phyloP scores from a whole-genome alignment of 2,329 filamentous ascomycete species.

The Fusarium tanahbumbuense region DNA sequence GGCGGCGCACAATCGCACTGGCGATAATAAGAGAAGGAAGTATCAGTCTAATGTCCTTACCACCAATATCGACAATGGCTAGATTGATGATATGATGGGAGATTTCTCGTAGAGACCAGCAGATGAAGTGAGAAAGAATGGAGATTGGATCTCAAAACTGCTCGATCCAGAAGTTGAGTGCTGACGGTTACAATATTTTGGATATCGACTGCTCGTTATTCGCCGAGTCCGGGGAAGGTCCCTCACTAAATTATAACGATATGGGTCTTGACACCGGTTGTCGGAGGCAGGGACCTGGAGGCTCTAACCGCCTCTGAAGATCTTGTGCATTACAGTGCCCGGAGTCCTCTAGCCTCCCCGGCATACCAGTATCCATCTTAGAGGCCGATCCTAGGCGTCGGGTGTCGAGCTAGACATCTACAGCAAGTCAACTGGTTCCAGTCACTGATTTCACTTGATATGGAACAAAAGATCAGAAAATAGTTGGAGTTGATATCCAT shows the following conservation, averaged over 20 bases:
- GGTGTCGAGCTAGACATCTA: not conserved
- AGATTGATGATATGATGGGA: not conserved
- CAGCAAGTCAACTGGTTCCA: not conserved
- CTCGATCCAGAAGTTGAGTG: slow-evolving; percentile 23
- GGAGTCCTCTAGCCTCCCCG: slow-evolving; percentile 5
- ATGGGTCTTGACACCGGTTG: slow-evolving; percentile 25
- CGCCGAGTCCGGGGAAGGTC: slow-evolving; percentile 23
- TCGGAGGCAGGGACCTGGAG: slow-evolving; percentile 23
- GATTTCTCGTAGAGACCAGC: not conserved
- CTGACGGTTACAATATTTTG: slow-evolving; percentile 30
- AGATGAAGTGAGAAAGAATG: not conserved
- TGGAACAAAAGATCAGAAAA: not conserved
- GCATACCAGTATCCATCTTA: not conserved
- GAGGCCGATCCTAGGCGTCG: not conserved
- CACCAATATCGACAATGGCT: not conserved
- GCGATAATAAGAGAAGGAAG: not conserved
- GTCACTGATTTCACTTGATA: not conserved
- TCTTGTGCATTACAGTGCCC: not conserved
- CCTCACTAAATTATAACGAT: slow-evolving; percentile 10
- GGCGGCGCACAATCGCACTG: not conserved
- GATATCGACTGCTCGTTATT: slow-evolving; percentile 32
- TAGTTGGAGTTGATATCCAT: not conserved
- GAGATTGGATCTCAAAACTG: not conserved
- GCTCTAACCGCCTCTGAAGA: slow-evolving; percentile 1
- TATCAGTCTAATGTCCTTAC: not conserved